Conservation (phyloP, 176 grass and related monocot genomes). For the Cenchrus americanus region DNA sequence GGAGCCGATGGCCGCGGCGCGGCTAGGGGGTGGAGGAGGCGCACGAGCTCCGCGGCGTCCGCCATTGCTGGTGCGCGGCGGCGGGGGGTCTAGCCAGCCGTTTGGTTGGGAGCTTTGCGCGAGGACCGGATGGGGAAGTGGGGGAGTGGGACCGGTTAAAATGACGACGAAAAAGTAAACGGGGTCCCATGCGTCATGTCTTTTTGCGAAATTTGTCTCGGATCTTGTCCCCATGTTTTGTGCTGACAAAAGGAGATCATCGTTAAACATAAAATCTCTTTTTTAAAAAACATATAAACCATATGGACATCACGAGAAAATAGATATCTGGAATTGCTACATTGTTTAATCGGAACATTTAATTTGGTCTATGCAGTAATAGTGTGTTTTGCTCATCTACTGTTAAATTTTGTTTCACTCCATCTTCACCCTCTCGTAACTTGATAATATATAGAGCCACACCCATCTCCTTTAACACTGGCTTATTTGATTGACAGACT, state of each 20-base stretch:
- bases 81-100: slow-evolving; percentile 12
- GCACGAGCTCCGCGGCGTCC: slow-evolving; percentile 47
- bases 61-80: slow-evolving; percentile 46
- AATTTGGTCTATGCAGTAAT: no score
- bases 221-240: not conserved
- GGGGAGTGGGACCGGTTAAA: slow-evolving; percentile 28
- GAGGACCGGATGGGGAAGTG: slow-evolving; percentile 18
- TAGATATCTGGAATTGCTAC: no score
- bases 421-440: no score
- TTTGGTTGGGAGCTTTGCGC: not conserved
- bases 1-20: not conserved
- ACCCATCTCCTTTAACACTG: no score
- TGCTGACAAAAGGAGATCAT: not conserved
- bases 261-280: no score
- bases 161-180: not conserved
- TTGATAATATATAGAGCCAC: no score
- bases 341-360: no score
- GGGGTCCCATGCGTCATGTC: not conserved
- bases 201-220: not conserved
- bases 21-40: slow-evolving; percentile 20
- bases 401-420: no score
- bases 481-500: no score
- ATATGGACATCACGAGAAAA: not conserved
- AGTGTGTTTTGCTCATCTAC: no score
- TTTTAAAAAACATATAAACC: not conserved